phyloP scores from a whole-genome alignment of 2,329 filamentous ascomycete genomes.

The Trichoderma citrinoviride region DNA sequence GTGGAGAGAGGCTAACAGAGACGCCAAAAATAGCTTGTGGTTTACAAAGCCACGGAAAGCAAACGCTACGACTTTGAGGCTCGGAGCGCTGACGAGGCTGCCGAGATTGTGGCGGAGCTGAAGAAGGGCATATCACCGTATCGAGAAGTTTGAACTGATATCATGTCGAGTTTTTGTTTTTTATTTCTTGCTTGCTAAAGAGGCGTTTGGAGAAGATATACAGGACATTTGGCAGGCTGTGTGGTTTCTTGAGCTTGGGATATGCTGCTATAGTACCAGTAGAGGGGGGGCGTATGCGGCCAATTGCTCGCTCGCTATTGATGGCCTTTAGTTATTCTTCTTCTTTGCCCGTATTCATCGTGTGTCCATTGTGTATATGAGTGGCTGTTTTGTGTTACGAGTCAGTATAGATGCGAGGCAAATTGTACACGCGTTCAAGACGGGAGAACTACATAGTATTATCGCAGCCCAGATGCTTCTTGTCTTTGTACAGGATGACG shows the following conservation, averaged over 20 bases:
- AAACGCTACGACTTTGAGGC: slow-evolving; percentile 86
- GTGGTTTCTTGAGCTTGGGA: slow-evolving; percentile 1
- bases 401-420: slow-evolving; percentile 4
- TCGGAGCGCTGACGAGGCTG: slow-evolving; percentile 66
- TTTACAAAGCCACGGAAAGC: slow-evolving; percentile 72
- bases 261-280: background rate
- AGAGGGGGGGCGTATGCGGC: background rate
- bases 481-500: background rate
- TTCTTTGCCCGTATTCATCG: background rate
- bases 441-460: background rate
- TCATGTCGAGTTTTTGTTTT: too few relatives aligned
- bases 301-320: background rate
- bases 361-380: background rate
- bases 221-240: too few relatives aligned
- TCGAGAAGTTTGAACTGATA: slow-evolving; percentile 43
- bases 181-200: background rate
- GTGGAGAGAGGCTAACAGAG: background rate
- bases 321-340: background rate
- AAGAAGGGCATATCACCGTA: slow-evolving; percentile 73
- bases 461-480: background rate
- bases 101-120: slow-evolving; percentile 76
- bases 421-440: slow-evolving; percentile 15
- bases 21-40: slow-evolving; percentile 52
- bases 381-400: background rate
- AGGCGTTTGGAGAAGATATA: background rate